Evolutionary conservation across 2,329 filamentous ascomycete genomes (phyloP).

Genomic region (Alternaria burnsii): DNA sequence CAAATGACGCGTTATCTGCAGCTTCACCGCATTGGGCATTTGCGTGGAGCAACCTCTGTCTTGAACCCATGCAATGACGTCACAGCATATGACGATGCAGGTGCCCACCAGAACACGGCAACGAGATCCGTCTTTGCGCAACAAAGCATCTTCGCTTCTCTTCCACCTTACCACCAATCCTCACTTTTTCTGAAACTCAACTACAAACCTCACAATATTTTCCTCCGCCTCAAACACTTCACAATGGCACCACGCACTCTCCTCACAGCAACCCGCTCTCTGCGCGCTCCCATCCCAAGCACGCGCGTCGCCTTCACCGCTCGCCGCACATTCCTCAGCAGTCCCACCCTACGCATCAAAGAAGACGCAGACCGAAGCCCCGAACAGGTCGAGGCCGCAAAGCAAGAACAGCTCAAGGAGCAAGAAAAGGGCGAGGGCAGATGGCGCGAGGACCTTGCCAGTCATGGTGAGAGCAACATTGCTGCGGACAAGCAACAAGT

Average conservation of each 20-base stretch:
- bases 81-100: constrained; percentile 1
- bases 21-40: constrained; percentile 1
- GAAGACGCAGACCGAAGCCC: constrained; percentile 52
- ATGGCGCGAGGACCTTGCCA: constrained; percentile 56
- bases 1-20: neutral
- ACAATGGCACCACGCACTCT: constrained; percentile 29
- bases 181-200: accelerated
- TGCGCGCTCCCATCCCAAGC: constrained; percentile 7
- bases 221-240: neutral
- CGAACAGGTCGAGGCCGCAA: constrained; percentile 53
- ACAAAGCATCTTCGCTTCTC: neutral
- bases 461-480: constrained; percentile 52
- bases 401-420: constrained; percentile 56
- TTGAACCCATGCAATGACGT: constrained; percentile 6
- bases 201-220: neutral
- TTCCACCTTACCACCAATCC: neutral
- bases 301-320: constrained; percentile 10
- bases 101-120: constrained; percentile 1
- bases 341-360: constrained; percentile 47
- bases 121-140: constrained; percentile 9
- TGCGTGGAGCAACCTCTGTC: constrained; percentile 5
- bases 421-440: constrained; percentile 54
- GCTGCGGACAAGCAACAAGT: constrained; percentile 55
- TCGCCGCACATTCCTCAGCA: constrained; percentile 42
- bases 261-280: constrained; percentile 22